Conservation (phyloP, 805 yeast species). For the Metschnikowia kofuensis region DNA sequence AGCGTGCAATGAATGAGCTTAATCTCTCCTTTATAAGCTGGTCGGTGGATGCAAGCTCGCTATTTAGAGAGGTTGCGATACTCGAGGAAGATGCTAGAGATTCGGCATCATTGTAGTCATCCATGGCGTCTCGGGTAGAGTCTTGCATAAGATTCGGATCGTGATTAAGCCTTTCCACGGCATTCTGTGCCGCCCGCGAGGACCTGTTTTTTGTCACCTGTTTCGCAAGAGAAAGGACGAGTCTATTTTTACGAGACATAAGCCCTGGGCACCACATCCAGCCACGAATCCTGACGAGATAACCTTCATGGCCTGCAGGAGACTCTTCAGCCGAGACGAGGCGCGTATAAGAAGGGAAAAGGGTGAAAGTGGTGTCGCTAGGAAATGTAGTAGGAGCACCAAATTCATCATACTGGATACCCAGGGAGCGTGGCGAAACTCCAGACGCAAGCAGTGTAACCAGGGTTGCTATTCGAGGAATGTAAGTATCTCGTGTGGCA, state of each 20-base stretch:
- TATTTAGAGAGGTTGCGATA: slow-evolving; percentile 6
- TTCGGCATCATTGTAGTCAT: slow-evolving; percentile 11
- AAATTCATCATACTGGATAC: slow-evolving; percentile 16
- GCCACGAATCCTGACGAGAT: slow-evolving; percentile 64
- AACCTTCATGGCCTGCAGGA: slow-evolving; percentile 28
- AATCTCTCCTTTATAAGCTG: slow-evolving; percentile 60
- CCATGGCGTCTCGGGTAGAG: slow-evolving; percentile 1
- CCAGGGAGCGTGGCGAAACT: slow-evolving; percentile 29
- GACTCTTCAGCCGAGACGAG: slow-evolving; percentile 16
- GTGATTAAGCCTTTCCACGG: slow-evolving; percentile 15
- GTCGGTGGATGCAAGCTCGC: slow-evolving; percentile 27
- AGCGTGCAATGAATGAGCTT: slow-evolving; percentile 65
- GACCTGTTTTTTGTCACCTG: slow-evolving; percentile 52
- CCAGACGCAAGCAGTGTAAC: slow-evolving; percentile 49
- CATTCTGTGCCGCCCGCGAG: slow-evolving; percentile 18
- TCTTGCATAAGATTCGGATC: slow-evolving; percentile 10
- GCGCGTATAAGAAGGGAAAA: slow-evolving; percentile 41
- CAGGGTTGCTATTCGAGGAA: slow-evolving; percentile 50
- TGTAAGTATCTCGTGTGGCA: slow-evolving; percentile 54
- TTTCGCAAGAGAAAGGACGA: slow-evolving; percentile 65
- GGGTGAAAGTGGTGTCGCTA: slow-evolving; percentile 54
- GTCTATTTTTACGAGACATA: slow-evolving; percentile 65
- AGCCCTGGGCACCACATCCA: slow-evolving; percentile 69
- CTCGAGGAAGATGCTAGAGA: slow-evolving; percentile 11
- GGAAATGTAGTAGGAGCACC: slow-evolving; percentile 38